Percentiles rank a stretch among this genome's conserved stretches.
Evolutionary conservation across 192 early-diverging fungal genomes (phyloP).

Genomic region (Podila horticola): DNA sequence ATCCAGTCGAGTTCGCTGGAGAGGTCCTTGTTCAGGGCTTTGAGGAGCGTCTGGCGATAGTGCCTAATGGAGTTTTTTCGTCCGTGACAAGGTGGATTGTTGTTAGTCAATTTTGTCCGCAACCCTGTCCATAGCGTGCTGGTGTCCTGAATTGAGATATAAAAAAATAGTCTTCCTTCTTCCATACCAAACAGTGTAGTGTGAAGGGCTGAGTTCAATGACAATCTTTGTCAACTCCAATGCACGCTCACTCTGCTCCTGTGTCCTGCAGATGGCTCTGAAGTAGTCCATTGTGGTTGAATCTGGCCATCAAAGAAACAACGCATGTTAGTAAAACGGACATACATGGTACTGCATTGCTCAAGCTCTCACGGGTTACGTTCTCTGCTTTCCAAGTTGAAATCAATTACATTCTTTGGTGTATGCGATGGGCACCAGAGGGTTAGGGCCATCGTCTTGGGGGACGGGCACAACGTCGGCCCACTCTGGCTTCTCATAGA

Average conservation of each 20-base stretch:
- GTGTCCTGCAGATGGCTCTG: slow-evolving; percentile 74
- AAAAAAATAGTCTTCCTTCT: neutral
- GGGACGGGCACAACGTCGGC: slow-evolving; percentile 75
- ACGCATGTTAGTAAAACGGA: neutral
- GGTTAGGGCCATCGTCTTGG: slow-evolving; percentile 84
- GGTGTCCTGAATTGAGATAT: neutral
- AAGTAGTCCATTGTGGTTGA: slow-evolving; percentile 87
- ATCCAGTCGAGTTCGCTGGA: slow-evolving; percentile 83
- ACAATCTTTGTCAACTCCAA: slow-evolving; percentile 84
- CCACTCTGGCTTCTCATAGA: slow-evolving; percentile 59
- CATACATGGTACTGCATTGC: neutral
- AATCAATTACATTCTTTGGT: slow-evolving; percentile 71
- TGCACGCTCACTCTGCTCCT: slow-evolving; percentile 84
- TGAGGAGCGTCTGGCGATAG: slow-evolving; percentile 85
- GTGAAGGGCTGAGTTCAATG: slow-evolving; percentile 87
- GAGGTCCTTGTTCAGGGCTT: slow-evolving; percentile 73
- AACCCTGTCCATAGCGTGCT: neutral
- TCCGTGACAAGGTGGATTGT: too few relatives aligned
- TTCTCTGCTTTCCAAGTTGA: neutral
- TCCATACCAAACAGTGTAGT: slow-evolving; percentile 93
- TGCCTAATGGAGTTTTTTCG: slow-evolving; percentile 54
- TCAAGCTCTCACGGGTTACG: neutral
- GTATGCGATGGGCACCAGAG: slow-evolving; percentile 85
- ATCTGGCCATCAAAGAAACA: slow-evolving; percentile 55
- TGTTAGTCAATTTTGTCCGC: too few relatives aligned